A percentile compares a stretch with the other conserved stretches of the same genome.
Conservation (phyloP, 2,329 filamentous ascomycete species). For the Dothideomycetes sp. region DNA sequence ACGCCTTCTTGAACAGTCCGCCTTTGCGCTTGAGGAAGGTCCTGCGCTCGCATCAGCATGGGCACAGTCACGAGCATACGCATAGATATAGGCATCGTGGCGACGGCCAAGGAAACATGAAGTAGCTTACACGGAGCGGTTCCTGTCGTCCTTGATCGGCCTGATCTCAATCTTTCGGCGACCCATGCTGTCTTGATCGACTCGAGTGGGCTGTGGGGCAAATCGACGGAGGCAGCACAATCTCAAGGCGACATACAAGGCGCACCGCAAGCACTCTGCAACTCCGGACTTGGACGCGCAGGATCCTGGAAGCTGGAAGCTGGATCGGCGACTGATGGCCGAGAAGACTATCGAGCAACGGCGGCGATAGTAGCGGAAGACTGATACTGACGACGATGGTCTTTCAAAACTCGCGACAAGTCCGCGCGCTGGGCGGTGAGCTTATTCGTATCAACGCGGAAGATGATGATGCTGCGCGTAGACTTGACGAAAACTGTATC, state of each 20-base stretch:
- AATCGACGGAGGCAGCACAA: background rate
- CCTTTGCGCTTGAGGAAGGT: conserved; percentile 98
- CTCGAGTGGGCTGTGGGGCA: background rate
- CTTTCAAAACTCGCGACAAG: background rate
- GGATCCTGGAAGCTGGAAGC: background rate
- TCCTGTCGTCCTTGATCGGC: conserved; percentile 96
- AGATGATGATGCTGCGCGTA: background rate
- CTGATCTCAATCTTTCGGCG: conserved; percentile 99
- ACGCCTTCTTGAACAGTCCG: conserved; percentile 97
- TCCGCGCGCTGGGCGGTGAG: background rate
- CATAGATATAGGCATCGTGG: conserved; percentile 8
- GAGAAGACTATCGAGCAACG: background rate
- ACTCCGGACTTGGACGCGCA: too few species aligned
- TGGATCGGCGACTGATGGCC: background rate
- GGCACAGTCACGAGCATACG: background rate
- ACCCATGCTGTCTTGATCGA: conserved; percentile 54
- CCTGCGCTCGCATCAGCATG: conserved; percentile 35
- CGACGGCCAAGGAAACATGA: conserved; percentile 8
- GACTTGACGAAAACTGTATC: background rate
- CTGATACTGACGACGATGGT: background rate
- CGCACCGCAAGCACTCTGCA: too few species aligned
- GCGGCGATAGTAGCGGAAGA: background rate
- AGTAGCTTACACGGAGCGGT: conserved; percentile 73
- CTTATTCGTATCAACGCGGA: background rate
- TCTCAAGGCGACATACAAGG: too few species aligned